phyloP scores from a whole-genome alignment of 129 eudicot genomes.

The Tanacetum coccineum region DNA sequence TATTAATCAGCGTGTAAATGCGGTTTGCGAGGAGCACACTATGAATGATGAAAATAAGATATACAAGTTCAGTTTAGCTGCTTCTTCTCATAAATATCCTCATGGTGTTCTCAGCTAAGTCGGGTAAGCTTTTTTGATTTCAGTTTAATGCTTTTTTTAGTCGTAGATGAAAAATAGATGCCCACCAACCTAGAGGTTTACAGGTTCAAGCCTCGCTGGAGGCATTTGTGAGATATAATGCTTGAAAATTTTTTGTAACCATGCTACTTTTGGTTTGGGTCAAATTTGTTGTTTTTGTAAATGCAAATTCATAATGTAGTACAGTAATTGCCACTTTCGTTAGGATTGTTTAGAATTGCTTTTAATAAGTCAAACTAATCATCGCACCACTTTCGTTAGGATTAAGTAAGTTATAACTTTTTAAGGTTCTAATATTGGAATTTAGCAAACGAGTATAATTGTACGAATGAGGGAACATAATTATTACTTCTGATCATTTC shows the following conservation, averaged over 20 bases:
- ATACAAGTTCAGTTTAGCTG: conserved; percentile 53
- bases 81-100: conserved; percentile 44
- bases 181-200: too few species aligned
- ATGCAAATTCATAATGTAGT: not conserved
- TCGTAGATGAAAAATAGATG: too few species aligned
- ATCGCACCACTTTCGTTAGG: too few species aligned
- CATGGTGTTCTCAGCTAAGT: conserved; percentile 83
- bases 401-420: too few species aligned
- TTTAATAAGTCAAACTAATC: too few species aligned
- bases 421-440: too few species aligned
- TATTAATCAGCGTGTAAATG: conserved; percentile 21
- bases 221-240: too few species aligned
- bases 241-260: too few species aligned
- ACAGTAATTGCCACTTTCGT: not conserved
- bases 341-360: not conserved
- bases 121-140: conserved; percentile 39
- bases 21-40: conserved; percentile 45
- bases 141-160: not conserved
- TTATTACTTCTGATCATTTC: too few species aligned
- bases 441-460: too few species aligned
- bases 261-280: not conserved
- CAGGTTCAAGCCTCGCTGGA: too few species aligned
- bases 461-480: too few species aligned
- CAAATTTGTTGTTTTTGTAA: not conserved
- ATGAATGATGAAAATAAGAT: conserved; percentile 40